phyloP scores from a whole-genome alignment of 768 basidiomycete species.

The Exidia glandulosa region DNA sequence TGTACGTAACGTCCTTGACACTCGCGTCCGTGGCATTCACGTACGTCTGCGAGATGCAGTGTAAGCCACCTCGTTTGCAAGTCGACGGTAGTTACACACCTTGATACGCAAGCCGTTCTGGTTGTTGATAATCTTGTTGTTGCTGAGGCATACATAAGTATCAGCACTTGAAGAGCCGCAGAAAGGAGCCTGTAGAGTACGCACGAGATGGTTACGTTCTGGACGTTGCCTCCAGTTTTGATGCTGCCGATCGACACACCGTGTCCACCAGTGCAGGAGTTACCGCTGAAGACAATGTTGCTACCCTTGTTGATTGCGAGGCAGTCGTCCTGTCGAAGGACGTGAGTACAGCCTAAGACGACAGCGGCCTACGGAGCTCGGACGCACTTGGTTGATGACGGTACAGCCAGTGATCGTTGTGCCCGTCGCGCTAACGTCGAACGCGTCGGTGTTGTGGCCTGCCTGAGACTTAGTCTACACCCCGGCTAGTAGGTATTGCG shows the following conservation, averaged over 20 bases:
- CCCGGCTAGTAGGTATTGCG: neutral
- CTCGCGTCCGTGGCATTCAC: slow-evolving; percentile 8
- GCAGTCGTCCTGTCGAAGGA: slow-evolving; percentile 41
- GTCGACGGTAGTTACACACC: too few relatives aligned
- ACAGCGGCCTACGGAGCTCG: neutral
- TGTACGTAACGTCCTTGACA: slow-evolving; percentile 13
- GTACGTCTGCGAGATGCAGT: too few relatives aligned
- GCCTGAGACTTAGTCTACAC: neutral
- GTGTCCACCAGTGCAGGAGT: slow-evolving; percentile 48
- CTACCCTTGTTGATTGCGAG: slow-evolving; percentile 37
- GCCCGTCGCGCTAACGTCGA: slow-evolving; percentile 13
- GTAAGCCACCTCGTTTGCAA: too few relatives aligned
- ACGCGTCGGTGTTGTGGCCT: slow-evolving; percentile 17
- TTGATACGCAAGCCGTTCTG: slow-evolving; percentile 38
- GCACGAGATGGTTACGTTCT: neutral
- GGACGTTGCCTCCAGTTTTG: slow-evolving; percentile 8
- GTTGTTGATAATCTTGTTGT: slow-evolving; percentile 46
- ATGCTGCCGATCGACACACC: slow-evolving; percentile 45
- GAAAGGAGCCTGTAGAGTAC: neutral
- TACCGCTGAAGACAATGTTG: slow-evolving; percentile 29
- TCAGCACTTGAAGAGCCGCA: too few relatives aligned
- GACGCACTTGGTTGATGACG: slow-evolving; percentile 10
- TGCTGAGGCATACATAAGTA: slow-evolving; percentile 1
- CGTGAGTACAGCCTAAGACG: neutral
- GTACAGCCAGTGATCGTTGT: slow-evolving; percentile 8